Percentiles rank a stretch among this genome's conserved stretches.
Conservation (phyloP, 108 stramenopile species). For the Discostella pseudostelligera region DNA sequence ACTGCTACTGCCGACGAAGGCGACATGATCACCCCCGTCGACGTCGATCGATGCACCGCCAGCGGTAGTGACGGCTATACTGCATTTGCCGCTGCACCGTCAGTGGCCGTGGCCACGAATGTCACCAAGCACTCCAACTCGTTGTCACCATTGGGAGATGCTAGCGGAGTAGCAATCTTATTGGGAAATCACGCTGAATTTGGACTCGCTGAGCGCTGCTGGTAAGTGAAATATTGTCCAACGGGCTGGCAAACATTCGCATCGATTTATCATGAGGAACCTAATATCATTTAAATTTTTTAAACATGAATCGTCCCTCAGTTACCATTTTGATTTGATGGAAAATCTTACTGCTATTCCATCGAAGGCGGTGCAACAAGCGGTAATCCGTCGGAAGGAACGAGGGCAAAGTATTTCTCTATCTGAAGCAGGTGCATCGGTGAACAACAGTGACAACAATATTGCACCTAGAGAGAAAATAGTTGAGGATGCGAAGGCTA, state of each 20-base stretch:
- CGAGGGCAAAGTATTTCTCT: slow-evolving; percentile 34
- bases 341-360: slow-evolving; percentile 44
- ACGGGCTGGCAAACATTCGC: too few relatives aligned
- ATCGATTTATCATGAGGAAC: too few relatives aligned
- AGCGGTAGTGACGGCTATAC: neutral
- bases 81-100: neutral
- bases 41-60: neutral
- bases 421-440: slow-evolving; percentile 8
- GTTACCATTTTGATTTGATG: slow-evolving; percentile 82
- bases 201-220: slow-evolving; percentile 74
- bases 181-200: slow-evolving; percentile 64
- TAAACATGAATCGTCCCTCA: too few relatives aligned
- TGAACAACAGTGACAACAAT: neutral
- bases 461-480: neutral
- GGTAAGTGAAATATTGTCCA: slow-evolving; percentile 36
- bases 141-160: slow-evolving; percentile 45
- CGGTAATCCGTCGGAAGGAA: slow-evolving; percentile 14
- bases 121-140: slow-evolving; percentile 6
- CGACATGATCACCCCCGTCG: neutral
- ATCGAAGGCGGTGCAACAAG: slow-evolving; percentile 7
- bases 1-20: neutral
- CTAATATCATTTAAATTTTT: too few relatives aligned
- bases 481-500: neutral
- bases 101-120: neutral
- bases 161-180: slow-evolving; percentile 55